Conservation (phyloP, 176 grass and related monocot genomes). For the Oryza coarctata region DNA sequence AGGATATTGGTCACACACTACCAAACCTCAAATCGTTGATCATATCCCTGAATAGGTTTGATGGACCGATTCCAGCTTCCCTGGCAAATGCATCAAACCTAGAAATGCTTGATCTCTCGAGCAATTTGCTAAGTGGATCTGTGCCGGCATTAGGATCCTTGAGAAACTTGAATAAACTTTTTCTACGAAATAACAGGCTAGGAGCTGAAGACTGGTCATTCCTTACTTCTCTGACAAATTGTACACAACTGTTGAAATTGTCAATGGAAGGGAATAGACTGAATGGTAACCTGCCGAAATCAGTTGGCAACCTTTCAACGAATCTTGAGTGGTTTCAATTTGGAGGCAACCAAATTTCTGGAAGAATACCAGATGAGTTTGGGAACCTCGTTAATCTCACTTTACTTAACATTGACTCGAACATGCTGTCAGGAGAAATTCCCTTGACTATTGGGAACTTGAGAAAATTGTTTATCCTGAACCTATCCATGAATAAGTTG, state of each 20-base stretch:
- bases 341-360: conserved; percentile 26
- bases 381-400: conserved; percentile 40
- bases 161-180: neutral
- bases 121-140: neutral
- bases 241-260: neutral
- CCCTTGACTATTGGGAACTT: conserved; percentile 49
- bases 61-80: conserved; percentile 3
- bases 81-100: conserved; percentile 19
- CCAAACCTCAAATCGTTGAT: neutral
- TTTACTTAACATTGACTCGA: conserved; percentile 40
- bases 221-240: conserved; percentile 32
- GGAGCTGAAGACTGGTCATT: conserved; percentile 14
- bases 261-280: neutral
- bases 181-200: neutral
- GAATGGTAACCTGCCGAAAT: conserved; percentile 31
- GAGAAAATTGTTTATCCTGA: conserved; percentile 15
- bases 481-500: conserved; percentile 45
- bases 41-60: neutral
- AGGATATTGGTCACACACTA: conserved; percentile 20
- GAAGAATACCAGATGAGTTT: conserved; percentile 39
- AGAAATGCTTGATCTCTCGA: conserved; percentile 23
- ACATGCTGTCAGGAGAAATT: conserved; percentile 55
- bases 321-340: conserved; percentile 9
- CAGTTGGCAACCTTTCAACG: conserved; percentile 31
- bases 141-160: conserved; percentile 27